These are phyloP conservation scores for Heliocybe sulcata DNA, from an alignment of 1,284 basidiomycete genomes.

Conservation along the genomic window DNA sequence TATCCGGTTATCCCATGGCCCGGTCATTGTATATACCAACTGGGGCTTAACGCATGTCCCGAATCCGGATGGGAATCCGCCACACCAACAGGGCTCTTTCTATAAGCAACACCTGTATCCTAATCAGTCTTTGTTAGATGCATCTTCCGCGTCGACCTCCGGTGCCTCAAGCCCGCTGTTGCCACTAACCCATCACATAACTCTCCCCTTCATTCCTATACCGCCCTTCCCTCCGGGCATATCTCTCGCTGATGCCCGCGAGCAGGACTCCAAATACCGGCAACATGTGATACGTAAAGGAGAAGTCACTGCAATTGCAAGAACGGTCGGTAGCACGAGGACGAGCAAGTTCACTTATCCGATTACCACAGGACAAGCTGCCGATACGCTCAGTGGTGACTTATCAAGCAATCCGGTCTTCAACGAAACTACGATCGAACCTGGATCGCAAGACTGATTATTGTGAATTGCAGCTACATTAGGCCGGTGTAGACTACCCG, in stretches of 20 bases:
- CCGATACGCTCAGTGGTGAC: neutral
- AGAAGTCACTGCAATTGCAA: conserved; percentile 22
- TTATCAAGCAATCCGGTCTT: neutral
- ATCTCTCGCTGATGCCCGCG: conserved; percentile 18
- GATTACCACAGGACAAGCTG: neutral
- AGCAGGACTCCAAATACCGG: conserved; percentile 18
- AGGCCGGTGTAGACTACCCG: neutral
- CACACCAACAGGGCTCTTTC: conserved; percentile 15
- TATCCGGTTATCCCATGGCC: conserved; percentile 42
- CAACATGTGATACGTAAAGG: conserved; percentile 14
- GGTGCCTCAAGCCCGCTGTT: conserved; percentile 5
- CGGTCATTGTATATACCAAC: conserved; percentile 53
- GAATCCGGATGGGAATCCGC: conserved; percentile 8
- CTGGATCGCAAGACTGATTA: too few relatives aligned
- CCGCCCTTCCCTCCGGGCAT: conserved; percentile 18
- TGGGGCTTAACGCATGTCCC: conserved; percentile 45
- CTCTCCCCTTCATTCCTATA: conserved; percentile 17
- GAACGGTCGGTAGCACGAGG: conserved; percentile 19
- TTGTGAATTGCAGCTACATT: neutral
- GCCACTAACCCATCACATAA: conserved; percentile 16
- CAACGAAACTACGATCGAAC: too few relatives aligned
- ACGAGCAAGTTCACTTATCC: conserved; percentile 16
- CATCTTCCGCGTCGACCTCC: conserved; percentile 6
- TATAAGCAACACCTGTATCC: conserved; percentile 48
- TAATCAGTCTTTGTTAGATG: conserved; percentile 29